A percentile compares a stretch with the other conserved stretches of the same genome.
Conservation (phyloP, 148 eudicot genomes). For the Camellia japonica region DNA sequence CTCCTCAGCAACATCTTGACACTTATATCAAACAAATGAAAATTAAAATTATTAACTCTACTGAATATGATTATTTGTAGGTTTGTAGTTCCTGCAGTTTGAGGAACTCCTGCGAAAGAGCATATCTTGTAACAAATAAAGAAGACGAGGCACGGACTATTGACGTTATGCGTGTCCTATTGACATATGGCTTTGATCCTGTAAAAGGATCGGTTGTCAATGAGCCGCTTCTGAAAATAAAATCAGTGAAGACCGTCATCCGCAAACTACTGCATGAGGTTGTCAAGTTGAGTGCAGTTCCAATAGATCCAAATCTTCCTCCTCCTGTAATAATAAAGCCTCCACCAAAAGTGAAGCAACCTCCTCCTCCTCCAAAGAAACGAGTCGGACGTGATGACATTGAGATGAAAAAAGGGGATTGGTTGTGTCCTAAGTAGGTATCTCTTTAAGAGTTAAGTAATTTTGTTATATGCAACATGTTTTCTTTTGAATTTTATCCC, state of each 20-base stretch:
- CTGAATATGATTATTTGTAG: slow-evolving; percentile 30
- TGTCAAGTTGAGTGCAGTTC: slow-evolving; percentile 85
- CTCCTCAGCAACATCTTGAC: background rate
- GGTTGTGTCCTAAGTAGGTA: slow-evolving; percentile 94
- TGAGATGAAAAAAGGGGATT: slow-evolving; percentile 97
- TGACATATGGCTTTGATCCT: slow-evolving; percentile 87
- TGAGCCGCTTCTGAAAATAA: slow-evolving; percentile 65
- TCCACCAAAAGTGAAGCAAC: slow-evolving; percentile 92
- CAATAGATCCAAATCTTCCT: slow-evolving; percentile 93
- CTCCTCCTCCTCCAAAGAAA: slow-evolving; percentile 93
- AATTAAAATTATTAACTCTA: background rate
- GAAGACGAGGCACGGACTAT: slow-evolving; percentile 97
- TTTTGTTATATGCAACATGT: background rate
- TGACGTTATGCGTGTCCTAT: slow-evolving; percentile 76
- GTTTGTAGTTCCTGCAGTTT: slow-evolving; percentile 94
- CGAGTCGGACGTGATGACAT: slow-evolving; percentile 89
- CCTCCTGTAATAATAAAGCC: slow-evolving; percentile 85
- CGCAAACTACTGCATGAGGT: slow-evolving; percentile 83
- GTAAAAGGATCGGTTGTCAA: slow-evolving; percentile 68
- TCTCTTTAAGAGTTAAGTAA: slow-evolving; percentile 9
- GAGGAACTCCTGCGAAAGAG: slow-evolving; percentile 83
- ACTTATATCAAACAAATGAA: background rate
- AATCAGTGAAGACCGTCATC: slow-evolving; percentile 63
- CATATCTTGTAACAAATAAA: slow-evolving; percentile 78
- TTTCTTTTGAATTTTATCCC: background rate